Conservation (phyloP, 768 basidiomycete species). For the Amanita rimosa region DNA sequence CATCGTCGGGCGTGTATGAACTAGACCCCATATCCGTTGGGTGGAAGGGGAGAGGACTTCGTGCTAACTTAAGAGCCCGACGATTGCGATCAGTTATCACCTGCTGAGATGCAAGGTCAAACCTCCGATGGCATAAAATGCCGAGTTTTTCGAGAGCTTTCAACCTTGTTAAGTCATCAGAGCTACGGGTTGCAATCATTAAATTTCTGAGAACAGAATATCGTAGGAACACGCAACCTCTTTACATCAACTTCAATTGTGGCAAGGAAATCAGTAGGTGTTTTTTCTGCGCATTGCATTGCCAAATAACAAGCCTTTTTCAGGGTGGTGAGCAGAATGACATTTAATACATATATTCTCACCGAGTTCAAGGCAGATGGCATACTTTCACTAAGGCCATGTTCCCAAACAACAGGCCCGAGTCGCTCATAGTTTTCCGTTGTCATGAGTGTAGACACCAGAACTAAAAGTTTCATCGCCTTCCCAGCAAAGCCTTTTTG, state of each 20-base stretch:
- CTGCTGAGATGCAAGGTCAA: constrained; percentile 53
- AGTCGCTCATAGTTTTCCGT: constrained; percentile 39
- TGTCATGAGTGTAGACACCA: constrained; percentile 43
- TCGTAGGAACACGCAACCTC: constrained; percentile 27
- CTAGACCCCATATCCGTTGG: constrained; percentile 66
- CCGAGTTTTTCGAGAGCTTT: constrained; percentile 44
- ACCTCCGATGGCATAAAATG: constrained; percentile 54
- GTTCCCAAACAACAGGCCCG: constrained; percentile 46
- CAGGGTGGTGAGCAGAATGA: neutral
- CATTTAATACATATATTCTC: neutral
- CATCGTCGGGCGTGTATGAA: constrained; percentile 43
- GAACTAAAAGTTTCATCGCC: constrained; percentile 50
- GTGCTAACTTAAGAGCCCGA: constrained; percentile 61
- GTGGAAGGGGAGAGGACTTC: constrained; percentile 63
- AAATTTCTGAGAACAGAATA: neutral
- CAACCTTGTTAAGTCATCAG: constrained; percentile 34
- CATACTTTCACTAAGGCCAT: constrained; percentile 34
- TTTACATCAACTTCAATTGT: constrained; percentile 43
- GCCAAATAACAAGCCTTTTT: constrained; percentile 48
- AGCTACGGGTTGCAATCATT: constrained; percentile 22
- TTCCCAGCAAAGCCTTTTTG: constrained; percentile 33
- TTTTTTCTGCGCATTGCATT: constrained; percentile 67
- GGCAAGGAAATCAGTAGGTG: constrained; percentile 32
- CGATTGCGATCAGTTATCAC: constrained; percentile 48
- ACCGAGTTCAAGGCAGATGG: constrained; percentile 38